Conservation (phyloP, 352 stramenopile genomes). For the Pythium diclinum region DNA sequence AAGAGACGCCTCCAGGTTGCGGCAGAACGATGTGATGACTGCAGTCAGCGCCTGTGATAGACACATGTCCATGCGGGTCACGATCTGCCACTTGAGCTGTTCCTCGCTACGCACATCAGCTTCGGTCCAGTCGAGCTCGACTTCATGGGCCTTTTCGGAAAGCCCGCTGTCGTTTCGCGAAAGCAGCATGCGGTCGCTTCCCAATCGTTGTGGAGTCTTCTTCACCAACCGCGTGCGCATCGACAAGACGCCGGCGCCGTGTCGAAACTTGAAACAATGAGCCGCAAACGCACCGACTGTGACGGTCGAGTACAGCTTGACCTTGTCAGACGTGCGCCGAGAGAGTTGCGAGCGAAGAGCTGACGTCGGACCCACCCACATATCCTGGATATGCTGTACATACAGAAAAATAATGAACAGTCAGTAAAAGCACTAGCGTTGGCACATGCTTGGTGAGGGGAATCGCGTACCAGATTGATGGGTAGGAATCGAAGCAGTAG, state of each 20-base stretch:
- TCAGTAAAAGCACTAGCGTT: background rate
- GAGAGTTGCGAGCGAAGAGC: constrained; percentile 66
- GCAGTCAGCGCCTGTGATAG: constrained; percentile 74
- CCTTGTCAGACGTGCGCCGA: constrained; percentile 50
- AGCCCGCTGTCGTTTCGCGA: constrained; percentile 47
- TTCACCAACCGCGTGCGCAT: constrained; percentile 59
- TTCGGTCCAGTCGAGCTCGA: constrained; percentile 55
- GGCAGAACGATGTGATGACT: constrained; percentile 69
- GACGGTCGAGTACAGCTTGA: constrained; percentile 66
- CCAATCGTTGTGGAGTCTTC: constrained; percentile 19
- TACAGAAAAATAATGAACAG: background rate
- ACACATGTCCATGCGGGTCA: constrained; percentile 75
- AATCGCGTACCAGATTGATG: constrained; percentile 58
- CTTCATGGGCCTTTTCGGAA: constrained; percentile 28
- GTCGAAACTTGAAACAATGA: constrained; percentile 82
- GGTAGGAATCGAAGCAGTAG: constrained; percentile 67
- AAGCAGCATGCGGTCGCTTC: constrained; percentile 29
- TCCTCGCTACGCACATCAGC: constrained; percentile 43
- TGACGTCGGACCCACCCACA: constrained; percentile 72
- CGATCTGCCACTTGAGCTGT: constrained; percentile 75
- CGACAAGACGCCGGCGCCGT: constrained; percentile 66
- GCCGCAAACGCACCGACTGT: constrained; percentile 80
- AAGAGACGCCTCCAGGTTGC: constrained; percentile 62
- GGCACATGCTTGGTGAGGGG: background rate
- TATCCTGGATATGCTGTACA: constrained; percentile 70